Percentiles rank a stretch among this genome's conserved stretches.
Evolutionary conservation across 129 eudicot species (phyloP).

Genomic region (Mikania micrantha): DNA sequence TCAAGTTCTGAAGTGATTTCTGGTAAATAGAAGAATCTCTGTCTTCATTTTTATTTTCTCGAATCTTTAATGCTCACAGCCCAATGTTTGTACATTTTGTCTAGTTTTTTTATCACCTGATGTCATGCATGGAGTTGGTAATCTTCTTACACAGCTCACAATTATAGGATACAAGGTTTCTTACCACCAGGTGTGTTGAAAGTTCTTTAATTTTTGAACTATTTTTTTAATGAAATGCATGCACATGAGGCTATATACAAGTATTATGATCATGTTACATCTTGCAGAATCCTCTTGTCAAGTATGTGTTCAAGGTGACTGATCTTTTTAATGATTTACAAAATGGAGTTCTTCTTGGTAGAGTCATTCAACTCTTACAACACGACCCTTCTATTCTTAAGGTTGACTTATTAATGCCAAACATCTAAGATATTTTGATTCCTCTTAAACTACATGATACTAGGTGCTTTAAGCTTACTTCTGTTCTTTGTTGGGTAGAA

Average conservation of each 20-base stretch:
- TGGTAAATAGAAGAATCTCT: slow-evolving; percentile 34
- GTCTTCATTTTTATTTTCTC: neutral
- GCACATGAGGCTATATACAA: neutral
- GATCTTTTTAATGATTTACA: slow-evolving; percentile 81
- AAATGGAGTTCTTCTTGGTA: slow-evolving; percentile 82
- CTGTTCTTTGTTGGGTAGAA: slow-evolving; percentile 42
- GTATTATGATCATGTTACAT: slow-evolving; percentile 6
- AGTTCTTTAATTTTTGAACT: neutral
- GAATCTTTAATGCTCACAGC: neutral
- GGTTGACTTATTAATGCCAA: slow-evolving; percentile 32
- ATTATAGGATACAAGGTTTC: slow-evolving; percentile 85
- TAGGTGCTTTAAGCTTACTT: slow-evolving; percentile 1
- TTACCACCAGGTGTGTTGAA: slow-evolving; percentile 62
- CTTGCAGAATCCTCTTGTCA: slow-evolving; percentile 64
- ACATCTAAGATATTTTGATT: neutral
- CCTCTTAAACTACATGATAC: neutral
- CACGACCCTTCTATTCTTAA: slow-evolving; percentile 72
- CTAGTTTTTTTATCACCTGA: slow-evolving; percentile 78
- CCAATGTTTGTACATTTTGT: slow-evolving; percentile 6
- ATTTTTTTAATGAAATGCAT: neutral
- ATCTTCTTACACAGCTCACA: slow-evolving; percentile 72
- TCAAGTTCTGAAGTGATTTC: slow-evolving; percentile 68
- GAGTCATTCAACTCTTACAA: slow-evolving; percentile 77
- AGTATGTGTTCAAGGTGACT: slow-evolving; percentile 60
- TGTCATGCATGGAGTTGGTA: slow-evolving; percentile 99